A percentile compares a stretch with the other conserved stretches of the same genome.
These are phyloP conservation scores for Lentinula raphanica DNA, from an alignment of 768 basidiomycete species.

Conservation along the genomic window DNA sequence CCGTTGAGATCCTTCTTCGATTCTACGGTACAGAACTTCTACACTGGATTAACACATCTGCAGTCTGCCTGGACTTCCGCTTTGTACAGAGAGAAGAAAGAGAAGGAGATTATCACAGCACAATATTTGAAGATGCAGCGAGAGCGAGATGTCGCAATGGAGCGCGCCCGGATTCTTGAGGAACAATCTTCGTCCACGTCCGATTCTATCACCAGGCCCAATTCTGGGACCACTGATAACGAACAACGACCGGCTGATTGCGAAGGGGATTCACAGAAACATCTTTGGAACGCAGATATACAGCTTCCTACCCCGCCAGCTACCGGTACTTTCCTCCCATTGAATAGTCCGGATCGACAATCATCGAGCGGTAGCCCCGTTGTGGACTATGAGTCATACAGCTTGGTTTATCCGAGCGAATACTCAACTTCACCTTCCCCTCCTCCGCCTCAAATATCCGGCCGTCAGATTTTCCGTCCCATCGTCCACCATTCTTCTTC, in stretches of 20 bases:
- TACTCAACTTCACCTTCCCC: conserved; percentile 2
- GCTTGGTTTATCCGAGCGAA: neutral
- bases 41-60: conserved; percentile 2
- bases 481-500: neutral
- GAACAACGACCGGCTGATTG: neutral
- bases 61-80: neutral
- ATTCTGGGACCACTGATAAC: neutral
- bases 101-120: neutral
- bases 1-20: conserved; percentile 1
- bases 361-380: neutral
- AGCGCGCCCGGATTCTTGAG: neutral
- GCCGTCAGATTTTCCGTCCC: neutral
- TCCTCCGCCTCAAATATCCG: conserved; percentile 1
- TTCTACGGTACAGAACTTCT: neutral
- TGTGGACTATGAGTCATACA: neutral
- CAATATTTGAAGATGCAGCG: neutral
- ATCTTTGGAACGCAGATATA: neutral
- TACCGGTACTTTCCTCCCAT: neutral
- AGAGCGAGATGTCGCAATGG: conserved; percentile 5
- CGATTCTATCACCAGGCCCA: neutral
- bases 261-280: neutral
- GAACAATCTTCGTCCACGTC: neutral
- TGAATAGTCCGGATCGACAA: neutral
- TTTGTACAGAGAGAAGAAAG: neutral
- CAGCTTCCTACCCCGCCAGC: neutral